phyloP scores from a whole-genome alignment of 1,139 yeast genomes.

The Candida sojae region DNA sequence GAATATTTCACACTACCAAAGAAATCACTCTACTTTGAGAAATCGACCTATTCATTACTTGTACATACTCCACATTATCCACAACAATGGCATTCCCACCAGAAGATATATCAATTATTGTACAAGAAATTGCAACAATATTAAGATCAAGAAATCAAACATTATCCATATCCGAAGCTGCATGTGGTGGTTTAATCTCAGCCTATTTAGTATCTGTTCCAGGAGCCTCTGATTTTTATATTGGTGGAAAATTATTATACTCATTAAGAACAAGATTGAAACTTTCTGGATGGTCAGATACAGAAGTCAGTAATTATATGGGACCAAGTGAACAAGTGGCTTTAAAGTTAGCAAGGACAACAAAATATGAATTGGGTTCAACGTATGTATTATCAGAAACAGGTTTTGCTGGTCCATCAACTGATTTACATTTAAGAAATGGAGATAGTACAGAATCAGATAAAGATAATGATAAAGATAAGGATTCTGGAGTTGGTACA shows the following conservation, averaged over 20 bases:
- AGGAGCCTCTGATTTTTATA: slow-evolving; percentile 81
- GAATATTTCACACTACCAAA: slow-evolving; percentile 2
- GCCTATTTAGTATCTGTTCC: slow-evolving; percentile 81
- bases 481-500: slow-evolving; percentile 51
- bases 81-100: slow-evolving; percentile 61
- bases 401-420: slow-evolving; percentile 83
- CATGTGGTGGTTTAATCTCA: slow-evolving; percentile 84
- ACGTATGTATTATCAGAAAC: slow-evolving; percentile 82
- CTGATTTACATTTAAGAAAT: slow-evolving; percentile 38
- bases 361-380: slow-evolving; percentile 78
- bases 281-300: slow-evolving; percentile 75
- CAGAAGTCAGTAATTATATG: slow-evolving; percentile 68
- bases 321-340: slow-evolving; percentile 85
- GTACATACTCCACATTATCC: neutral
- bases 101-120: slow-evolving; percentile 48
- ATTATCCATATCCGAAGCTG: slow-evolving; percentile 80
- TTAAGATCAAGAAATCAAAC: slow-evolving; percentile 59
- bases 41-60: neutral
- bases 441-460: slow-evolving; percentile 17
- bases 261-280: slow-evolving; percentile 73
- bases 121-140: slow-evolving; percentile 56
- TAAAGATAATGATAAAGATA: slow-evolving; percentile 11
- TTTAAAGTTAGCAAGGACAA: slow-evolving; percentile 71
- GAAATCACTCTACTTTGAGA: neutral
- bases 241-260: slow-evolving; percentile 82